Evolutionary conservation across 1,284 basidiomycete genomes (phyloP), one percentile per base, ranked within the genome.

Genomic region (Sporisorium iseilematis-ciliati): DNA sequence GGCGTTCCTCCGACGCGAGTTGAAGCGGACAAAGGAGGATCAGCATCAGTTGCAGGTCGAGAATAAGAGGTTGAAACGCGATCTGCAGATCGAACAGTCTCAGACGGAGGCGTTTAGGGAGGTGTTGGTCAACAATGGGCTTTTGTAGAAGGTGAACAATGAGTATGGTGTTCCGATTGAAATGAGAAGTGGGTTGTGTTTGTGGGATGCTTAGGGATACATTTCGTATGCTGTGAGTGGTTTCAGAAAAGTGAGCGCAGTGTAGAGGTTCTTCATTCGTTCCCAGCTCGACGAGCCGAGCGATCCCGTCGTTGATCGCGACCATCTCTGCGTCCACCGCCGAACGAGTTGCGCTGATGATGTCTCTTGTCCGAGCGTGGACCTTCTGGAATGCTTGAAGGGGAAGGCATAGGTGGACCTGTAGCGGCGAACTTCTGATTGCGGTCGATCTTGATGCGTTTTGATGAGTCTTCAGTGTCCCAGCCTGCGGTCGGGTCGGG

Each of bases 1-100:
- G 18, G 56, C 45, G 1, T 20, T 53, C 4, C 61, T 85, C n/a
- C 60, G 84, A 11, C 49, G 57, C 7, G 62, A 79, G 35, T 63
- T 84, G 29, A 65, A 78, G 46, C 31, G 54, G 10, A 52, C 65
- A 59, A 84, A 82, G 52, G 58, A 62, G 2, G 72, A 76, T 23
- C 55, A 78, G 43, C 73, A 80, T 52, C 53, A 62, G 20, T 57
- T 79, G 33, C 65, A 60, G 51, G 59, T 65, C 2, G 64, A 76
- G 50, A 80, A 78, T 57, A 72, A 77, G 41, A 40, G 58, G 14
- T 52, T 79, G 23, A 64, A 63, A 20, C 61, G 75, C 16, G 78
- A 79, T 29, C 50, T 75, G 2, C 50, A 59, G 23, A 51, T 79
- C 23, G 62, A 79, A 23, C 50, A 57, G 26, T 21, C 55, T 20